Evolutionary conservation across 1,284 basidiomycete genomes (phyloP), one percentile per base, ranked within the genome.

Genomic region (Bjerkandera adusta): DNA sequence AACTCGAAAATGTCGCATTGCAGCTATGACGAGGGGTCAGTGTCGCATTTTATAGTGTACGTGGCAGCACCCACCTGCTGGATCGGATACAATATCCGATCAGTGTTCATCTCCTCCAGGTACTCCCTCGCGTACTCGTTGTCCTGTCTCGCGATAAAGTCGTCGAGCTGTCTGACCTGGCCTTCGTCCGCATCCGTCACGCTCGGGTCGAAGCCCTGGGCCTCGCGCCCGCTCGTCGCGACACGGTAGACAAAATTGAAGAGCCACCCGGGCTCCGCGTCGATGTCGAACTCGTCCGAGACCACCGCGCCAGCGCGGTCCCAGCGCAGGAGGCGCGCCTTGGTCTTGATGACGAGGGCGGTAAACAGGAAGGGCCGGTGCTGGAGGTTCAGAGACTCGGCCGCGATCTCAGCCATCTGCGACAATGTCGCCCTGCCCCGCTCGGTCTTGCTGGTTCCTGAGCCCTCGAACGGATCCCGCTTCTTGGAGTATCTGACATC

Each of bases 291-390:
- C 3, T 33, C 16, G 4, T 25, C 34, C 15, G 43, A 10, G 22
- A 36, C 32, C 5, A 36, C 26, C 4, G 42, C 42, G 16, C 42
- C 42, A 16, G 30, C 16, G 12, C 42, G 42, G 22, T 44, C 42
- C 42, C 42, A 44, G 2, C 42, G 42, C 8, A 44, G n/a, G 13
- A 44, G 21, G 2, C 43, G 21, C 12, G 34, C 34, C n/a, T 29
- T 21, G n/a, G 11, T 25, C 2, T 16, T 16, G 22, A 30, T 16
- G n/a, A 45, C 11, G 34, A 27, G 37, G 43, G 37, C 15, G 3
- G 43, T 18, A 16, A n/a, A 45, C 34, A 32, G 15, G 35, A 36
- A 35, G 6, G 43, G 36, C 7, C 43, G 43, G 25, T 45, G 43
- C 34, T 45, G 43, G 12, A 12, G 38, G 7, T 27, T n/a, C 15